Evolutionary conservation across 768 basidiomycete species (phyloP), one percentile per base, ranked within the genome.

Genomic region (Termitomyces bulborhizus): DNA sequence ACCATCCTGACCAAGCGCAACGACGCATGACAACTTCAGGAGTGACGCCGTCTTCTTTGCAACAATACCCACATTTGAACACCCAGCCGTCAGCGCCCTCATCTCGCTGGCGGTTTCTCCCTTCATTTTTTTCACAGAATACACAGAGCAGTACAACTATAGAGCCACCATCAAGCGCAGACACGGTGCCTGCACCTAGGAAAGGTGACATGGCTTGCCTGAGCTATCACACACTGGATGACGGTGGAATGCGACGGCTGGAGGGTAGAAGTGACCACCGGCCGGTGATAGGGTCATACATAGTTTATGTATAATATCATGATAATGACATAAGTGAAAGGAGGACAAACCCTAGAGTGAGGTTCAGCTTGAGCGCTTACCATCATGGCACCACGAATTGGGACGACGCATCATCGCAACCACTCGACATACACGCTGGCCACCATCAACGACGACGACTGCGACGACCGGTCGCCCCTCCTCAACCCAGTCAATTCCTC

Each of bases 191-290:
- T 8, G 60, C 72, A 15, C 63, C 63, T 2, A 79, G 72, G 36
- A 82, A 74, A 59, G 92, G 92, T 2, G 89, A 93, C 45, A 76
- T 95, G 2, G 69, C 84, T 6, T 90, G 89, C 63, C 66, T 93
- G 3, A 71, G 72, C 42, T 95, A 95, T 64, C 70, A 80, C 58
- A 89, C 86, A 13, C 75, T 93, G 18, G 83, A 88, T 58, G 90
- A 95, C 65, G 74, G 76, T 31, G 81, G 74, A 6, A 93, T 95
- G 86, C 76, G 82, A 40, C 75, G 79, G 54, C 67, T 95, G 53
- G 86, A 88, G 66, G 91, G 88, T 15, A 78, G 86, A 42, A 88
- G 86, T 60, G 91, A 94, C 67, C 91, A 94, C 65, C 72, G 91
- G 37, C 91, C 91, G 0, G 90, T 93, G n/a, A 82, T 90, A 57